Base-by-base conservation (phyloP, 2,329 filamentous ascomycete genomes). In the Colletotrichum cordylinicola region DNA sequence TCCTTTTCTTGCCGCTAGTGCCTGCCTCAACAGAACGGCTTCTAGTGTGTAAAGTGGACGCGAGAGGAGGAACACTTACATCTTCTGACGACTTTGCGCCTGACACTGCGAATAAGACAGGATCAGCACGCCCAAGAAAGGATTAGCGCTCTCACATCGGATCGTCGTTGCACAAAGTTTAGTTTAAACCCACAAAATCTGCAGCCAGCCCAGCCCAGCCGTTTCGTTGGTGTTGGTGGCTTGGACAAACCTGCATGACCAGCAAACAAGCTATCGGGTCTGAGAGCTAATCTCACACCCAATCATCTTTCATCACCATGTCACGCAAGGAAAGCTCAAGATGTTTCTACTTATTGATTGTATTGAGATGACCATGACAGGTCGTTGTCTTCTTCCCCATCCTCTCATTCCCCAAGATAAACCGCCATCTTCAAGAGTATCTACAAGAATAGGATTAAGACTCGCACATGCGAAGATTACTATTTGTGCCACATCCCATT, bases 381-480 rank as follows among this genome's bases (percentile, higher is more conserved):
- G 33, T 43, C 35, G 61, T 62, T 24, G 15, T 39, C 35, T 18
- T 43, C n/a, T 64, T n/a, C 8, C 21, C 27, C n/a, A 8, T 21
- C 16, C 15, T 43, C 61, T 43, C 4, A 43, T 3, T 64, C 21
- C 61, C 21, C 35, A 64, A 43, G 13, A 39, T 64, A 64, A 64
- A 39, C 61, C 61, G 18, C 61, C 35, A 2, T 43, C 35, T 64
- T 64, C 4, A 37, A 39, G 18, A 39, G 31, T 64, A 62, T 72
- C 12, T 56, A 67, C 69, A 39, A 72, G 72, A 74, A 74, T 61
- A 62, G 27, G 18, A 72, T 62, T 29, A 67, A 75, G 27, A 39
- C 37, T 70, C 68, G 72, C 72, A 67, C 39, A 35, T 55, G 55
- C 61, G 55, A 62, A 67, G 52, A 75, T 72, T 72, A 75, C n/a